Evolutionary conservation across 1,284 basidiomycete genomes (phyloP).

Genomic region (Earliella scabrosa): DNA sequence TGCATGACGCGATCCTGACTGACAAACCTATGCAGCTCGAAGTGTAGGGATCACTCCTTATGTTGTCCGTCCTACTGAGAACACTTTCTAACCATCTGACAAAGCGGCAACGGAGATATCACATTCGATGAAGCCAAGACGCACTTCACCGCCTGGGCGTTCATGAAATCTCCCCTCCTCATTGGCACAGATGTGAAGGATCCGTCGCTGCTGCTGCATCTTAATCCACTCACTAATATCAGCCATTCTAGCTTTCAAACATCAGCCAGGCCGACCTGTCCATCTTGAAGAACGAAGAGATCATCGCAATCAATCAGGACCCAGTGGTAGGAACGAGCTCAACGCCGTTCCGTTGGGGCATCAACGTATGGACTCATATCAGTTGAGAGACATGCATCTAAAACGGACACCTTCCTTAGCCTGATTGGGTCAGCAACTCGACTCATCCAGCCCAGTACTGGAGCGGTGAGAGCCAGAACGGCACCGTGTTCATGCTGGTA

Average conservation of each 20-base stretch:
- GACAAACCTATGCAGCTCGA: constrained; percentile 46
- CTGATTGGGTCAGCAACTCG: constrained; percentile 51
- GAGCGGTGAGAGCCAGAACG: constrained; percentile 54
- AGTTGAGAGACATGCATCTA: background rate
- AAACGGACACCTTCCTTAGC: constrained; percentile 32
- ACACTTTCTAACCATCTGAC: background rate
- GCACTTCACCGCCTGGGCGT: constrained; percentile 68
- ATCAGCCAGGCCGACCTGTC: constrained; percentile 52
- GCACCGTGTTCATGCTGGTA: constrained; percentile 49
- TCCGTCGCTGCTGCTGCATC: background rate
- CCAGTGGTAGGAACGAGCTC: constrained; percentile 61
- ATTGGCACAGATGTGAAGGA: constrained; percentile 45
- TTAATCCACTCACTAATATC: background rate
- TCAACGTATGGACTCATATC: constrained; percentile 44
- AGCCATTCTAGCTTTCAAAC: constrained; percentile 47
- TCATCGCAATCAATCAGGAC: constrained; percentile 74
- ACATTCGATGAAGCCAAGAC: constrained; percentile 64
- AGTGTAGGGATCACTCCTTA: constrained; percentile 47
- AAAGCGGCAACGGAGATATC: constrained; percentile 58
- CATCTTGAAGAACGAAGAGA: constrained; percentile 64
- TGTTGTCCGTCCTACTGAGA: background rate
- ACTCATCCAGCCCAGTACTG: constrained; percentile 56
- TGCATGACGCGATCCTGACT: background rate
- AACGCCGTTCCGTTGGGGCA: constrained; percentile 70
- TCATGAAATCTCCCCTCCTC: constrained; percentile 63